phyloP scores from a whole-genome alignment of 2,329 filamentous ascomycete genomes.

The Bipolaris oryzae region DNA sequence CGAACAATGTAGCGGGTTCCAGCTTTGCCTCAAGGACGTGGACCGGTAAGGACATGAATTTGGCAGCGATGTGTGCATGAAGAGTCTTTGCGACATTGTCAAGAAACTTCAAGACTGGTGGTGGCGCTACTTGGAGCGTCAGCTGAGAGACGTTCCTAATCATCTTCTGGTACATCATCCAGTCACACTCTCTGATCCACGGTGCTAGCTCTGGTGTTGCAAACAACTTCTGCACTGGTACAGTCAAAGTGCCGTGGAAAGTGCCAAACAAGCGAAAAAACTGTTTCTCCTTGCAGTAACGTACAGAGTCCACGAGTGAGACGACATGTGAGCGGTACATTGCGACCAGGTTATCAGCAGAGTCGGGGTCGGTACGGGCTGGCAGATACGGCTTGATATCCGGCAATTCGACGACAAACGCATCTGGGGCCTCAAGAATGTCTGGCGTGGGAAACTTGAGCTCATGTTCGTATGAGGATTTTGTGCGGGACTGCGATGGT shows the following conservation, averaged over 20 bases:
- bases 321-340: conserved; percentile 95
- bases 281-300: conserved; percentile 95
- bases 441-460: conserved; percentile 67
- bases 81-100: conserved; percentile 84
- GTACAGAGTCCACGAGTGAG: conserved; percentile 91
- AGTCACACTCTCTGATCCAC: conserved; percentile 97
- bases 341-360: conserved; percentile 82
- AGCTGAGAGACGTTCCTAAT: conserved; percentile 88
- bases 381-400: conserved; percentile 83
- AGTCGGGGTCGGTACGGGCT: conserved; percentile 79
- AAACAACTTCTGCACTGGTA: conserved; percentile 93
- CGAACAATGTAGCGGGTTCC: conserved; percentile 86
- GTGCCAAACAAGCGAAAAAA: conserved; percentile 95
- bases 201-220: conserved; percentile 78
- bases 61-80: conserved; percentile 79
- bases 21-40: conserved; percentile 89
- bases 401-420: conserved; percentile 80
- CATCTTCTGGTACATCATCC: conserved; percentile 96
- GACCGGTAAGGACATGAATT: conserved; percentile 81
- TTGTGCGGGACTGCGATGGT: conserved; percentile 46
- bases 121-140: conserved; percentile 88
- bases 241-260: conserved; percentile 94
- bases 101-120: conserved; percentile 83
- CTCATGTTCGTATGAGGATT: conserved; percentile 64
- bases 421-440: conserved; percentile 64